phyloP scores from a whole-genome alignment of 768 basidiomycete species.

The Boletus huronensis region DNA sequence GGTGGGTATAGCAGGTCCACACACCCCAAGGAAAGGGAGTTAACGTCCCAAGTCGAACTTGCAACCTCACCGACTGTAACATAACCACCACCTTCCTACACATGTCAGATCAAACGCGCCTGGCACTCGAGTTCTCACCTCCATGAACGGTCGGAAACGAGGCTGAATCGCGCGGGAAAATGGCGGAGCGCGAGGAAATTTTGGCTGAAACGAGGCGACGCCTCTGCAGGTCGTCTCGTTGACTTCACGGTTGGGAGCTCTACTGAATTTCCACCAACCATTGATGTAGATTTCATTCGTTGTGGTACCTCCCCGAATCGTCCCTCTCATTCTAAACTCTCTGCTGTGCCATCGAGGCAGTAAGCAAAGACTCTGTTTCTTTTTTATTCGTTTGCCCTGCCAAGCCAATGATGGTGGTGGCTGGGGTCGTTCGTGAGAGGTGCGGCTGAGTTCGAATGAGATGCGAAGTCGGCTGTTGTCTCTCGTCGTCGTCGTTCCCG shows the following conservation, averaged over 20 bases:
- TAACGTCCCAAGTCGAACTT: too few relatives aligned
- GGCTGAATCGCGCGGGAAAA: conserved; percentile 77
- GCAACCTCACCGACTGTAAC: conserved; percentile 51
- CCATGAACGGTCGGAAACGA: conserved; percentile 65
- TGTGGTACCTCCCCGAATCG: conserved; percentile 59
- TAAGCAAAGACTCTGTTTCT: too few relatives aligned
- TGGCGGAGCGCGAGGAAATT: conserved; percentile 66
- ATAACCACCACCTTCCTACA: conserved; percentile 62
- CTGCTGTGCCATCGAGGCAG: conserved; percentile 56
- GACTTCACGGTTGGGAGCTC: conserved; percentile 55
- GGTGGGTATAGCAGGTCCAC: conserved; percentile 71
- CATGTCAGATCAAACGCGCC: neutral
- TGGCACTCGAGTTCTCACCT: conserved; percentile 22
- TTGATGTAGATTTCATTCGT: conserved; percentile 66
- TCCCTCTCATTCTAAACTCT: conserved; percentile 58
- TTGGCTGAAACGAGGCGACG: conserved; percentile 62
- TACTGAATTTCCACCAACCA: conserved; percentile 73
- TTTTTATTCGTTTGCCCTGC: conserved; percentile 5
- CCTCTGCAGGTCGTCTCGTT: conserved; percentile 40
- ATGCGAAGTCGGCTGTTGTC: conserved; percentile 2
- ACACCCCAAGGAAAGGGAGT: conserved; percentile 44
- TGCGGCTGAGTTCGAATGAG: conserved; percentile 27
- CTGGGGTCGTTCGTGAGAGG: conserved; percentile 3
- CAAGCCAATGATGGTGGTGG: conserved; percentile 8
- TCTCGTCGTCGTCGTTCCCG: conserved; percentile 9